Conservation (phyloP, 495 filamentous ascomycete species). For the Echria macrotheca region DNA sequence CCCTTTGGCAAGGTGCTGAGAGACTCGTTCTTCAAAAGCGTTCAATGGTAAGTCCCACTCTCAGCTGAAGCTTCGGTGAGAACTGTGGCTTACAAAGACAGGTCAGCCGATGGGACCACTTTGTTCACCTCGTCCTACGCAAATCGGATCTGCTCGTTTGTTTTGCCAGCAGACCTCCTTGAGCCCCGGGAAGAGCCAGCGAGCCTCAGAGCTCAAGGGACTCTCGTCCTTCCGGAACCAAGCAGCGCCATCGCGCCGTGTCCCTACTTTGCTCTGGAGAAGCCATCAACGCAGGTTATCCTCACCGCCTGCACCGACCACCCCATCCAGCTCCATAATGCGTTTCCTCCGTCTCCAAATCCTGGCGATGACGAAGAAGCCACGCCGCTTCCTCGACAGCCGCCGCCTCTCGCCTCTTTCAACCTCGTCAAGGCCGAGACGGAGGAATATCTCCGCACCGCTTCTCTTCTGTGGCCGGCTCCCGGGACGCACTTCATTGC, state of each 20-base stretch:
- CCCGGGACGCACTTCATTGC: conserved; percentile 61
- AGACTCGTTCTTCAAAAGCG: conserved; percentile 30
- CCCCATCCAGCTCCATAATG: conserved; percentile 64
- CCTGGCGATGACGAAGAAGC: neutral
- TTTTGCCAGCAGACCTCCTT: conserved; percentile 69
- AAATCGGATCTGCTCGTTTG: conserved; percentile 62
- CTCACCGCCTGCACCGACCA: conserved; percentile 64
- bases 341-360: conserved; percentile 18
- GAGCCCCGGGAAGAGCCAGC: conserved; percentile 43
- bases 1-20: no score
- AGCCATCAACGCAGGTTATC: conserved; percentile 61
- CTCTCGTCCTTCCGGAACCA: conserved; percentile 58
- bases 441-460: conserved; percentile 70
- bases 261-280: conserved; percentile 63
- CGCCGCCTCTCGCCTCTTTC: conserved; percentile 53
- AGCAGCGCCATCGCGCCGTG: conserved; percentile 65
- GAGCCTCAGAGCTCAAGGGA: conserved; percentile 55
- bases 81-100: conserved; percentile 19
- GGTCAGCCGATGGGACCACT: conserved; percentile 76
- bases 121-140: conserved; percentile 69
- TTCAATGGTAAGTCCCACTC: conserved; percentile 28
- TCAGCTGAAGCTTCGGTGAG: no score
- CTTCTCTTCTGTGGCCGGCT: conserved; percentile 64
- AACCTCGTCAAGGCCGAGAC: conserved; percentile 66
- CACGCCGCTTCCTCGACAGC: conserved; percentile 25